Evolutionary conservation across 768 basidiomycete species (phyloP).

Genomic region (Lyophyllum atratum): DNA sequence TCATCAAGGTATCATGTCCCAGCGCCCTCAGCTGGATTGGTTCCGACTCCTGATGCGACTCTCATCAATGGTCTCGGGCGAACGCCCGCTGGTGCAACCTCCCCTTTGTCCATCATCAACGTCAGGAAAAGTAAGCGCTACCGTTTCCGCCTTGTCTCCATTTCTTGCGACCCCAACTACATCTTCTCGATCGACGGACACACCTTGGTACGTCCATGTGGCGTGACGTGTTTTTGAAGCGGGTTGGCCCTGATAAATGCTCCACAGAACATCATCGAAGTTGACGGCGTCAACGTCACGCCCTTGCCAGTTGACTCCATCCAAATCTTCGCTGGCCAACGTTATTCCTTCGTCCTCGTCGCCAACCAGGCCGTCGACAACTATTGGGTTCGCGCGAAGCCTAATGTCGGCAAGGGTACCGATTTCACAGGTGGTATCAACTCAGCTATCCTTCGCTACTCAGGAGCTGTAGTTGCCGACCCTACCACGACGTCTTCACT

Average conservation of each 20-base stretch:
- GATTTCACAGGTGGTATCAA: slow-evolving; percentile 42
- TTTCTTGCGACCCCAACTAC: slow-evolving; percentile 35
- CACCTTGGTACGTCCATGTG: slow-evolving; percentile 4
- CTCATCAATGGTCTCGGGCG: slow-evolving; percentile 43
- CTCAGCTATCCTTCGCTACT: slow-evolving; percentile 53
- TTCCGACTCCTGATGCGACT: slow-evolving; percentile 11
- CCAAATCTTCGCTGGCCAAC: slow-evolving; percentile 40
- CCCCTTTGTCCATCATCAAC: slow-evolving; percentile 32
- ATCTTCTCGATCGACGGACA: slow-evolving; percentile 49
- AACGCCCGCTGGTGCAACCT: slow-evolving; percentile 21
- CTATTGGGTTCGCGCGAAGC: slow-evolving; percentile 48
- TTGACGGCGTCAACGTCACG: slow-evolving; percentile 41
- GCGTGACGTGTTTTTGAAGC: neutral
- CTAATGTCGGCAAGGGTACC: slow-evolving; percentile 16
- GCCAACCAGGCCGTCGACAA: slow-evolving; percentile 49
- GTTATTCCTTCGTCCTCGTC: slow-evolving; percentile 37
- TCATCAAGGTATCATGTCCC: neutral
- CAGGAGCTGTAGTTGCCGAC: slow-evolving; percentile 41
- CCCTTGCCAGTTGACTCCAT: slow-evolving; percentile 45
- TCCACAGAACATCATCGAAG: slow-evolving; percentile 52
- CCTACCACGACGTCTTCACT: slow-evolving; percentile 34
- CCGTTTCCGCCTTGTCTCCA: slow-evolving; percentile 35
- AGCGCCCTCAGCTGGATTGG: neutral
- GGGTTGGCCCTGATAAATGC: neutral
- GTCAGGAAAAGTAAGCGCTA: slow-evolving; percentile 35